These are phyloP conservation scores for Arxiozyma heterogenica DNA, from an alignment of 1,139 yeast species.

Conservation along the genomic window DNA sequence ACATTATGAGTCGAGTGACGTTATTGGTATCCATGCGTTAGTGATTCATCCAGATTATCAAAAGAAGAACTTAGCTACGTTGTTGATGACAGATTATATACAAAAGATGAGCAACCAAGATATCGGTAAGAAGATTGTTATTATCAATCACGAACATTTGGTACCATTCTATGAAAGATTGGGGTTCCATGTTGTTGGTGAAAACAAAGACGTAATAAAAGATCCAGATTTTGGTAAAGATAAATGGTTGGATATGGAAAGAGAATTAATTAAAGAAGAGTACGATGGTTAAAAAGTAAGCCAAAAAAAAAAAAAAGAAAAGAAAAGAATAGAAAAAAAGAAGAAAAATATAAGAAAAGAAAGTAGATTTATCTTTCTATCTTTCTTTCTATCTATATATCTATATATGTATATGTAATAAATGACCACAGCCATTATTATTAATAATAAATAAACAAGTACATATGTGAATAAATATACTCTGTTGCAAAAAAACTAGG, in stretches of 20 bases:
- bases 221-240: conserved; percentile 24
- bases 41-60: conserved; percentile 73
- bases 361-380: background rate
- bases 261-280: conserved; percentile 31
- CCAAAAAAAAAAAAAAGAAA: background rate
- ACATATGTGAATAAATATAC: too few species aligned
- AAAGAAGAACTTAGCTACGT: conserved; percentile 72
- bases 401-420: too few species aligned
- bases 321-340: too few species aligned
- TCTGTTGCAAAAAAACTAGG: too few species aligned
- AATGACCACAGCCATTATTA: too few species aligned
- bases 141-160: conserved; percentile 63
- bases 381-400: too few species aligned
- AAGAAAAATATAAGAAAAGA: background rate
- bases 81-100: conserved; percentile 77
- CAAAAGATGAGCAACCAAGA: conserved; percentile 84
- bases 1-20: conserved; percentile 65
- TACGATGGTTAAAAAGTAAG: conserved; percentile 21
- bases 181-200: conserved; percentile 45
- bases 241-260: conserved; percentile 32
- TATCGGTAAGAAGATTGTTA: conserved; percentile 67
- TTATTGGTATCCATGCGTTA: conserved; percentile 75
- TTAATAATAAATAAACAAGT: too few species aligned
- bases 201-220: conserved; percentile 24
- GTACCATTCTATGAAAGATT: conserved; percentile 70